A percentile compares a stretch with the other conserved stretches of the same genome.
These are phyloP conservation scores for Scedosporium dehoogii DNA, from an alignment of 2,329 filamentous ascomycete species.

Conservation along the genomic window DNA sequence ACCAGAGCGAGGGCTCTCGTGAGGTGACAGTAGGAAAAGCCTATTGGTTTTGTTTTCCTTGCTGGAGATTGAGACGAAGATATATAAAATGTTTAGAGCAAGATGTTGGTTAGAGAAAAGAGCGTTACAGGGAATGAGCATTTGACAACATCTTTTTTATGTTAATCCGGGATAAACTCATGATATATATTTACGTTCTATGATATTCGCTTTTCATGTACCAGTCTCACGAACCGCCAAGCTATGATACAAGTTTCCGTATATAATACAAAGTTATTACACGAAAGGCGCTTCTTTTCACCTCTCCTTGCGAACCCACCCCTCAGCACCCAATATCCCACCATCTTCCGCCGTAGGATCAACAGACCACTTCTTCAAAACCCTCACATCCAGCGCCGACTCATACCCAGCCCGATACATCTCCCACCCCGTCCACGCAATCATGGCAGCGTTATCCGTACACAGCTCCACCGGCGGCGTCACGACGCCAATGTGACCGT, in stretches of 20 bases:
- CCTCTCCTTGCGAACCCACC: constrained; percentile 27
- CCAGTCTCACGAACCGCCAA: background rate
- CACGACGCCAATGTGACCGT: constrained; percentile 47
- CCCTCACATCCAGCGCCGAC: constrained; percentile 48
- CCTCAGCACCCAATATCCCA: constrained; percentile 54
- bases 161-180: background rate
- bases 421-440: constrained; percentile 85
- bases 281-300: background rate
- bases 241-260: constrained; percentile 9
- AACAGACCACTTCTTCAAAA: constrained; percentile 64
- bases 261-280: constrained; percentile 10
- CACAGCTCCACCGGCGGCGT: constrained; percentile 72
- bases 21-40: constrained; percentile 14
- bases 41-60: background rate
- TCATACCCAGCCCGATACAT: constrained; percentile 77
- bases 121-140: background rate
- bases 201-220: background rate
- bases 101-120: background rate
- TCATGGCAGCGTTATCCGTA: constrained; percentile 96
- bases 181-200: background rate
- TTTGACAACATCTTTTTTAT: no score
- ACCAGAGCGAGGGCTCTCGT: constrained; percentile 62
- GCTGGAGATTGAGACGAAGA: background rate
- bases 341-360: constrained; percentile 51
- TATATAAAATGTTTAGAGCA: background rate